These are phyloP conservation scores for Pythium dissotocum DNA, from an alignment of 352 stramenopile species.

Conservation along the genomic window DNA sequence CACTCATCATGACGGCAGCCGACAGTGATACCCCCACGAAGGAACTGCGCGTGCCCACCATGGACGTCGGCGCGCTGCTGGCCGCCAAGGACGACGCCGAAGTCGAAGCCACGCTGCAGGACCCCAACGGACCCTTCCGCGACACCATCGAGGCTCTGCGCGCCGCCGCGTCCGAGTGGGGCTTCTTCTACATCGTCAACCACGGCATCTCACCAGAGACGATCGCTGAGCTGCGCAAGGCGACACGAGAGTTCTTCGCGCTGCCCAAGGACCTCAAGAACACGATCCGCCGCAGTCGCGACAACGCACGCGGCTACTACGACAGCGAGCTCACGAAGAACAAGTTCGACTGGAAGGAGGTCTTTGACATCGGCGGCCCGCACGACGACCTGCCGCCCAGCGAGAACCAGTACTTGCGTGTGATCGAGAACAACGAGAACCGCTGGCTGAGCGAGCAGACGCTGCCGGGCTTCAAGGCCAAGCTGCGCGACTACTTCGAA, in stretches of 20 bases:
- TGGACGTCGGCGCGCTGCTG: slow-evolving; percentile 53
- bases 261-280: slow-evolving; percentile 58
- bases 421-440: slow-evolving; percentile 53
- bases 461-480: slow-evolving; percentile 54
- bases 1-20: too few species aligned
- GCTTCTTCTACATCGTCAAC: slow-evolving; percentile 85
- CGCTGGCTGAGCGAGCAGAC: slow-evolving; percentile 52
- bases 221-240: slow-evolving; percentile 58
- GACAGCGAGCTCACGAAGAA: slow-evolving; percentile 94
- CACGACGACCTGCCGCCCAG: slow-evolving; percentile 32
- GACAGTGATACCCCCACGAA: too few species aligned
- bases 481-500: slow-evolving; percentile 40
- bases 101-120: slow-evolving; percentile 23
- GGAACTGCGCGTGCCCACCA: slow-evolving; percentile 31
- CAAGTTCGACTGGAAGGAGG: slow-evolving; percentile 91
- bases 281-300: slow-evolving; percentile 52
- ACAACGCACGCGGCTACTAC: slow-evolving; percentile 91
- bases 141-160: slow-evolving; percentile 39
- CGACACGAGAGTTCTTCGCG: slow-evolving; percentile 81
- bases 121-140: neutral
- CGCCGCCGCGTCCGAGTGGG: slow-evolving; percentile 34
- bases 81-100: slow-evolving; percentile 28
- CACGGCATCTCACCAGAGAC: slow-evolving; percentile 60
- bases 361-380: slow-evolving; percentile 58
- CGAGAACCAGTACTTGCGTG: neutral